Percentiles rank a stretch among this genome's conserved stretches.
These are phyloP conservation scores for Leishmania arabica DNA, from an alignment of 208 protist species.

Conservation along the genomic window DNA sequence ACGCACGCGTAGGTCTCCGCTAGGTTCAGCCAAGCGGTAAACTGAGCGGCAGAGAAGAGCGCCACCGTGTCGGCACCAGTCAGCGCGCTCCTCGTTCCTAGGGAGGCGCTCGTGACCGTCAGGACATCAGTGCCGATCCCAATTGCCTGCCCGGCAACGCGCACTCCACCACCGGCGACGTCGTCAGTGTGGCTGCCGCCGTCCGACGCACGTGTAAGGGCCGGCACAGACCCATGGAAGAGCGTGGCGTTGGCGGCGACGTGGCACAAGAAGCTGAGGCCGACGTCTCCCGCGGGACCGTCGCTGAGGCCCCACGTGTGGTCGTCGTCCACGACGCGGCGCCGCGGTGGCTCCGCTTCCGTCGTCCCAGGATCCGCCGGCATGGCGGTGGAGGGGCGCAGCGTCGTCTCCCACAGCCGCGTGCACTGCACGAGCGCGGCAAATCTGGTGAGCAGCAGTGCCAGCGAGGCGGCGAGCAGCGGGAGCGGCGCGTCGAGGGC, in stretches of 20 bases:
- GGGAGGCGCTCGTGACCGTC: background rate
- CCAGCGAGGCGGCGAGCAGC: conserved; percentile 2
- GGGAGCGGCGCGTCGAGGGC: background rate
- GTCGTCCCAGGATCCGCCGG: background rate
- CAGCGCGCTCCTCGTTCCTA: background rate
- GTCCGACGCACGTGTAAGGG: background rate
- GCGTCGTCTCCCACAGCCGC: conserved; percentile 7
- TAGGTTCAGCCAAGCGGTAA: conserved; percentile 14
- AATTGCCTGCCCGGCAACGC: background rate
- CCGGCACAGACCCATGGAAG: conserved; percentile 16
- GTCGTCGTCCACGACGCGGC: background rate
- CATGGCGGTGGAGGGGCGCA: background rate
- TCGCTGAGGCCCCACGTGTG: background rate
- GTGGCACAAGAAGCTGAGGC: conserved; percentile 17
- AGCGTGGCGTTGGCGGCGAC: conserved; percentile 9
- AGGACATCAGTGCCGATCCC: background rate
- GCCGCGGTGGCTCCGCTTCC: background rate
- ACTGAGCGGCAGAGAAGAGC: conserved; percentile 17
- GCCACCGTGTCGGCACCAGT: background rate
- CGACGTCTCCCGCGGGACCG: background rate
- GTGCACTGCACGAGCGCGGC: conserved; percentile 14
- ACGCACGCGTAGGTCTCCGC: conserved; percentile 16
- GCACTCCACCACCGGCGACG: background rate
- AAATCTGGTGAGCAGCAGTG: conserved; percentile 15
- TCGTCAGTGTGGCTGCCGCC: background rate